Evolutionary conservation across 1,284 basidiomycete genomes (phyloP), one percentile per base, ranked within the genome.

Genomic region (Malassezia cuniculi): DNA sequence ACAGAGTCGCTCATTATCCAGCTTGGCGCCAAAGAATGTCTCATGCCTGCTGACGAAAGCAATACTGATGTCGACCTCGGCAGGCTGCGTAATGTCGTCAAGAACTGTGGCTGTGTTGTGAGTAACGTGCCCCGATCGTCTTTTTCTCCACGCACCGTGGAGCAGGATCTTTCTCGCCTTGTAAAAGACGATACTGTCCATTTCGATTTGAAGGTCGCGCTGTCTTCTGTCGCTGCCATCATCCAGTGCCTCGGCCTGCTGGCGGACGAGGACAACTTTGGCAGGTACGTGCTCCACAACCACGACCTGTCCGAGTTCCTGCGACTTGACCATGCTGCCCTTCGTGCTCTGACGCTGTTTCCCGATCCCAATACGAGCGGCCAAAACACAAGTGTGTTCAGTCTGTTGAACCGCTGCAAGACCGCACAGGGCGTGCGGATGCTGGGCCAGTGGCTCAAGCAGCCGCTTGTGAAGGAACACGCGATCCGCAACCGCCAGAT

Each of bases 1-100:
- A 81, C 82, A 3, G 90, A 97, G 84, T 89, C 85, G 3, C 75
- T 97, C 11, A 72, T 95, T 32, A 95, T 97, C 47, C 93, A 97
- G 68, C 76, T 97, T 1, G 89, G 85, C 2, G 85, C 89, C 30
- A 97, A 97, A 67, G 93, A 99, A 69, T 87, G 85, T 21, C 51
- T 78, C 25, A 45, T 78, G 6, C 71, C 74, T n/a, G 68, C 68
- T 3, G 72, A 75, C 49, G 74, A 74, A 34, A 73, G 73, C 48
- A 52, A 60, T 26, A 66, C 65, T 22, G 86, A 95, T 63, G 73
- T 86, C 44, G 89, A 97, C 33, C 48, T 64, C 14, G 17, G 77
- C 87, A 27, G 62, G 44, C 41, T 68, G 9, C 40, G 50, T 11
- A 44, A 47, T 2, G 55, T 68, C 20, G 71, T 95, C 29, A 87